phyloP scores from a whole-genome alignment of 768 basidiomycete species.

The Strobilomyces dryophilus region DNA sequence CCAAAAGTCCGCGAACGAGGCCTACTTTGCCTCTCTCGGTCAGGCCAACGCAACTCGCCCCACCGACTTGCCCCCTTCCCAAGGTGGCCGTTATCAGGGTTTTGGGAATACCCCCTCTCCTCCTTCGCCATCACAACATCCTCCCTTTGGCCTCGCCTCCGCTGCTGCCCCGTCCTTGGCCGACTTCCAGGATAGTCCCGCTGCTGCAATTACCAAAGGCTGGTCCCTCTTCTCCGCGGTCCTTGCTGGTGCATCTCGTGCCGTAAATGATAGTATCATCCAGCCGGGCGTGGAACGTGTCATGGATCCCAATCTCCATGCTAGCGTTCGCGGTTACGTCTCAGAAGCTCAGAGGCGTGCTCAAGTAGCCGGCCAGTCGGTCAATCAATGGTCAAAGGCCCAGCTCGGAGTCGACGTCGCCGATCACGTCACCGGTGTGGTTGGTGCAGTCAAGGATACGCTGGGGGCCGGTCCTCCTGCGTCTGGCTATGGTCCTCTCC shows the following conservation, averaged over 20 bases:
- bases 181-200: constrained; percentile 85
- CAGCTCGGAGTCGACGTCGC: constrained; percentile 86
- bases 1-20: constrained; percentile 80
- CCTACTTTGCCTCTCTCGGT: constrained; percentile 82
- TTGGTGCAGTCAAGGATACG: constrained; percentile 57
- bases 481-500: constrained; percentile 47
- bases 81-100: constrained; percentile 90
- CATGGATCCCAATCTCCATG: constrained; percentile 75
- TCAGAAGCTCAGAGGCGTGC: constrained; percentile 65
- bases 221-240: constrained; percentile 94
- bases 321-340: constrained; percentile 69
- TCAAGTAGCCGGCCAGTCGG: constrained; percentile 53
- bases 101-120: constrained; percentile 86
- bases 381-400: constrained; percentile 73
- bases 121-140: constrained; percentile 51
- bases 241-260: constrained; percentile 73
- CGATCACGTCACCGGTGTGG: constrained; percentile 66
- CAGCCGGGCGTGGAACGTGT: constrained; percentile 85
- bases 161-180: constrained; percentile 70
- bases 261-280: constrained; percentile 81
- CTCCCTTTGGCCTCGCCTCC: constrained; percentile 72
- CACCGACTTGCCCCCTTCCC: constrained; percentile 80
- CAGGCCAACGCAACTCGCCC: constrained; percentile 75
- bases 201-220: constrained; percentile 83
- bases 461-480: constrained; percentile 53